A percentile compares a stretch with the other conserved stretches of the same genome.
These are phyloP conservation scores for Penicillium waksmanii DNA, from an alignment of 495 filamentous ascomycete genomes.

Conservation along the genomic window DNA sequence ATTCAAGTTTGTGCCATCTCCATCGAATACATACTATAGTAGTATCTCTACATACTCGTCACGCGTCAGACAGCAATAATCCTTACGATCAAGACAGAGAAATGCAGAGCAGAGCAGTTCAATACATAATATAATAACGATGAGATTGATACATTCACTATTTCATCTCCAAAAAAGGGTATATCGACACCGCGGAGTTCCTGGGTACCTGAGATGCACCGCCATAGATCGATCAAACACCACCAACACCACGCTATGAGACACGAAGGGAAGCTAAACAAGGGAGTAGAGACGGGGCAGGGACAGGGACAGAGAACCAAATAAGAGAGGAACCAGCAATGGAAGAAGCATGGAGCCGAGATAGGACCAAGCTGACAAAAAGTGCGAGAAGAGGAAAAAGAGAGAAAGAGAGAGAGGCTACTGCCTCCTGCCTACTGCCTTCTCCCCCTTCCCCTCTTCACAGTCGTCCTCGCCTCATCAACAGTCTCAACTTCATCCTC, in stretches of 20 bases:
- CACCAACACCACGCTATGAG: constrained; percentile 36
- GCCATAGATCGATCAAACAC: constrained; percentile 19
- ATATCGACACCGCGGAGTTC: constrained; percentile 21
- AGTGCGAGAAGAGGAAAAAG: background rate
- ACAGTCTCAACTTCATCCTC: constrained; percentile 84
- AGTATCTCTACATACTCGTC: too few relatives aligned
- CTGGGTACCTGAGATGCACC: constrained; percentile 12
- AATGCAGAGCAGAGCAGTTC: too few relatives aligned
- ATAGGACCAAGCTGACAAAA: background rate
- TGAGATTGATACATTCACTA: constrained; percentile 11
- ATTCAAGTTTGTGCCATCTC: too few relatives aligned
- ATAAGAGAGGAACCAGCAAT: too few relatives aligned
- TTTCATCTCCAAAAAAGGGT: constrained; percentile 25
- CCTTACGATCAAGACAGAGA: too few relatives aligned
- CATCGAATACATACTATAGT: too few relatives aligned
- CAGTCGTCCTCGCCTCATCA: constrained; percentile 76
- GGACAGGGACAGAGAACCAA: background rate
- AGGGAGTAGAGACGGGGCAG: background rate
- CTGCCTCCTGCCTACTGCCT: constrained; percentile 42
- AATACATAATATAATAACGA: background rate
- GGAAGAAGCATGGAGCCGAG: too few relatives aligned
- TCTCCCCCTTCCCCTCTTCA: constrained; percentile 55
- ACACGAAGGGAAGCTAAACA: constrained; percentile 5
- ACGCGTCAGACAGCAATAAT: too few relatives aligned
- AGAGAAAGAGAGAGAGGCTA: constrained; percentile 17